A percentile compares a stretch with the other conserved stretches of the same genome.
phyloP scores from a whole-genome alignment of 495 filamentous ascomycete genomes.

The Schizothecium vesticola region DNA sequence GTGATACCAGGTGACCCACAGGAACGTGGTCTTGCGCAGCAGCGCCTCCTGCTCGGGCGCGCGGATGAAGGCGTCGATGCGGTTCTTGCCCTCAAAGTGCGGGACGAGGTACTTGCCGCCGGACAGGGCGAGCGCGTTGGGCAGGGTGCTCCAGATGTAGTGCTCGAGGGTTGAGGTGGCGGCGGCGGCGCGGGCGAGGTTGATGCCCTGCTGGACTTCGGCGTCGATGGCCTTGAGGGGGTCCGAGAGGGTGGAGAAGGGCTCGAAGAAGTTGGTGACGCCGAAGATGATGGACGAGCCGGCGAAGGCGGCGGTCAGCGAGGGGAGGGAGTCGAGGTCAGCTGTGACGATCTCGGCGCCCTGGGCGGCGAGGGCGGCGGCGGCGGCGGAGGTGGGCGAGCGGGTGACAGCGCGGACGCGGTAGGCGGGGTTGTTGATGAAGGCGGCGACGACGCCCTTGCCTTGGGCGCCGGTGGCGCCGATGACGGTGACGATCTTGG shows the following conservation, averaged over 20 bases:
- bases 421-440: slow-evolving; percentile 51
- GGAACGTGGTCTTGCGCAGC: slow-evolving; percentile 34
- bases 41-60: slow-evolving; percentile 15
- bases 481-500: slow-evolving; percentile 51
- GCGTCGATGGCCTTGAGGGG: slow-evolving; percentile 36
- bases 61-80: slow-evolving; percentile 35
- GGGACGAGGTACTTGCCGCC: slow-evolving; percentile 29
- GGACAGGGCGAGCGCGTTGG: slow-evolving; percentile 21
- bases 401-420: slow-evolving; percentile 54
- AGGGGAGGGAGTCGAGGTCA: slow-evolving; percentile 45
- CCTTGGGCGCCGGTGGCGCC: slow-evolving; percentile 63
- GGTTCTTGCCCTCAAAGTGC: slow-evolving; percentile 39
- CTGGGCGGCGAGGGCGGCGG: slow-evolving; percentile 35
- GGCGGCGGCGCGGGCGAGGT: slow-evolving; percentile 50
- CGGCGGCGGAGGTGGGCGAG: slow-evolving; percentile 41
- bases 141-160: slow-evolving; percentile 46
- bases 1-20: slow-evolving; percentile 36
- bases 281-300: slow-evolving; percentile 52
- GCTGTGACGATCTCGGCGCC: slow-evolving; percentile 45
- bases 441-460: slow-evolving; percentile 47
- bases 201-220: slow-evolving; percentile 53
- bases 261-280: slow-evolving; percentile 55
- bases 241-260: slow-evolving; percentile 27
- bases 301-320: slow-evolving; percentile 46
- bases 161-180: slow-evolving; percentile 39